Percentiles rank a stretch among this genome's conserved stretches.
Conservation (phyloP, 495 filamentous ascomycete species). For the Aspergillus nidulans region DNA sequence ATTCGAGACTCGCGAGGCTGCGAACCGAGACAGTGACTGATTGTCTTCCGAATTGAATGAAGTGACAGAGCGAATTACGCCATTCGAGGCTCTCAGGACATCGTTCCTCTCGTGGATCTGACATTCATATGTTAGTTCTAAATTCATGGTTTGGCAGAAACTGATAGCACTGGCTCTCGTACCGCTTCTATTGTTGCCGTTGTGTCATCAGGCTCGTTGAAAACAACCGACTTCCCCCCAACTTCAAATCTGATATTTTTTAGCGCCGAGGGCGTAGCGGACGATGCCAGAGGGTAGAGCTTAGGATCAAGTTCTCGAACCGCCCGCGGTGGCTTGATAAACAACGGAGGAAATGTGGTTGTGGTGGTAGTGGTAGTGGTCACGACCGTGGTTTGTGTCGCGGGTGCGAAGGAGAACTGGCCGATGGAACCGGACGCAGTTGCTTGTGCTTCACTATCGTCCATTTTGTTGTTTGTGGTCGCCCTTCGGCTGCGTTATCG, state of each 20-base stretch:
- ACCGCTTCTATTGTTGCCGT: constrained; percentile 54
- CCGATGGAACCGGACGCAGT: constrained; percentile 42
- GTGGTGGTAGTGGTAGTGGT: constrained; percentile 96
- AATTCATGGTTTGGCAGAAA: background rate
- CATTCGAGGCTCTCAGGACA: constrained; percentile 50
- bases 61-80: constrained; percentile 48
- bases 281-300: constrained; percentile 79
- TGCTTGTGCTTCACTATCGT: constrained; percentile 24
- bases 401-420: constrained; percentile 66
- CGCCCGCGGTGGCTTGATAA: constrained; percentile 70
- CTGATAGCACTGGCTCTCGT: constrained; percentile 8
- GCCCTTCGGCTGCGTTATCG: constrained; percentile 9
- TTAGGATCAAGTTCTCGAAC: constrained; percentile 76
- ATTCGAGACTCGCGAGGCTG: constrained; percentile 22
- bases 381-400: constrained; percentile 72
- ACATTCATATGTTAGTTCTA: background rate
- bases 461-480: constrained; percentile 27
- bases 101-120: constrained; percentile 49
- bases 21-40: constrained; percentile 23
- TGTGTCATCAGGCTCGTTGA: constrained; percentile 63
- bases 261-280: constrained; percentile 72
- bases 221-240: constrained; percentile 58
- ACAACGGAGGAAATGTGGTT: constrained; percentile 76
- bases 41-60: constrained; percentile 35
- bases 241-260: constrained; percentile 69